These are phyloP conservation scores for Haplographium delicatum DNA, from an alignment of 495 filamentous ascomycete species.

Conservation along the genomic window DNA sequence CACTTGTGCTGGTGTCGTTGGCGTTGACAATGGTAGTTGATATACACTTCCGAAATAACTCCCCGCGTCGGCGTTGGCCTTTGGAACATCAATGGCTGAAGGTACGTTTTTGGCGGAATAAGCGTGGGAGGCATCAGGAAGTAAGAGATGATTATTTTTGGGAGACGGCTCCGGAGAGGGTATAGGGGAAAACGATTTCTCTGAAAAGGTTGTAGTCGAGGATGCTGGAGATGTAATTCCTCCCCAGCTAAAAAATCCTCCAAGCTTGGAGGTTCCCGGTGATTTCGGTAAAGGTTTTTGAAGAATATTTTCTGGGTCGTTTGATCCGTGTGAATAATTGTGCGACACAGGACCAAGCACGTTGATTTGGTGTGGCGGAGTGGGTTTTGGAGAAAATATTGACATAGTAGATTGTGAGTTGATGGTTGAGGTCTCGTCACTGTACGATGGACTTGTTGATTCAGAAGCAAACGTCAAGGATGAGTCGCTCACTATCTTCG, in stretches of 20 bases:
- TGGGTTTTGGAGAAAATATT: constrained; percentile 35
- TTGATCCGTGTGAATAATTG: constrained; percentile 21
- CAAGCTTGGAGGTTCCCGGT: constrained; percentile 43
- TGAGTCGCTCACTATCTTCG: constrained; percentile 19
- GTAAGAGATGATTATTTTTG: constrained; percentile 17
- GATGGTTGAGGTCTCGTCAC: constrained; percentile 18
- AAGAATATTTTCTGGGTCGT: constrained; percentile 33
- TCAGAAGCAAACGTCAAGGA: constrained; percentile 15
- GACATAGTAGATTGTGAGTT: constrained; percentile 27
- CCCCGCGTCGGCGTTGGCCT: constrained; percentile 33
- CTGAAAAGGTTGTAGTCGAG: constrained; percentile 43
- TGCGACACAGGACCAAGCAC: constrained; percentile 28
- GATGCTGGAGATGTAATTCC: constrained; percentile 32
- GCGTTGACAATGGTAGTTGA: constrained; percentile 34
- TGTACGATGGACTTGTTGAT: constrained; percentile 22
- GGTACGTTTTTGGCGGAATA: constrained; percentile 26
- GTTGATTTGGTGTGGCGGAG: constrained; percentile 43
- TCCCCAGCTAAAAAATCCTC: constrained; percentile 48
- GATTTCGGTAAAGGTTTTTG: constrained; percentile 50
- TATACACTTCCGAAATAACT: constrained; percentile 39
- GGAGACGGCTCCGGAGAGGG: constrained; percentile 40
- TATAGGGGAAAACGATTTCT: constrained; percentile 44
- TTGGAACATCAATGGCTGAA: constrained; percentile 33
- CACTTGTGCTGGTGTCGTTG: constrained; percentile 36
- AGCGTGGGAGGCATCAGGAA: constrained; percentile 28